Evolutionary conservation across 768 basidiomycete species (phyloP).

Genomic region (Rhizopogon vinicolor): DNA sequence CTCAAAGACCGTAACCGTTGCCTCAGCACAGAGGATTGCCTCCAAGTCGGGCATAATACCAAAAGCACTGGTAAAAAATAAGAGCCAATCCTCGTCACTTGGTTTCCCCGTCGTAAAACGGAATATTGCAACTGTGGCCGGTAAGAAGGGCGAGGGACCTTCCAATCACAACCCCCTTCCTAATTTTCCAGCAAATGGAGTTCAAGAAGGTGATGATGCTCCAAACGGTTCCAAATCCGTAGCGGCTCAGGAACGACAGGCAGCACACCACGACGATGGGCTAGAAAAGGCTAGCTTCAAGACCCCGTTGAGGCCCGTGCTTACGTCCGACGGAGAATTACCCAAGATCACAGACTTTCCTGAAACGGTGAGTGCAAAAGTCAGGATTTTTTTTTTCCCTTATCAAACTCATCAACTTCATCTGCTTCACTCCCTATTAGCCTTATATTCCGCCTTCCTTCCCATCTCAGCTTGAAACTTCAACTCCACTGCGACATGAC

Average conservation of each 20-base stretch:
- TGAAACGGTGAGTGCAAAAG: constrained; percentile 29
- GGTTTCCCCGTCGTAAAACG: constrained; percentile 43
- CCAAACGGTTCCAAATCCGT: constrained; percentile 10
- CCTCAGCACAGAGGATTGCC: neutral
- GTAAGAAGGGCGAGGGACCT: constrained; percentile 17
- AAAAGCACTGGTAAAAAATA: constrained; percentile 3
- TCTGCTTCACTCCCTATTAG: constrained; percentile 17
- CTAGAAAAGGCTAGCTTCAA: constrained; percentile 1
- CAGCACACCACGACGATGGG: neutral
- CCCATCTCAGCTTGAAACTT: constrained; percentile 46
- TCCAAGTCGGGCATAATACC: constrained; percentile 6
- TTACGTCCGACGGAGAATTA: constrained; percentile 2
- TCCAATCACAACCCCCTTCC: neutral
- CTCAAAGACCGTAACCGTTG: constrained; percentile 2
- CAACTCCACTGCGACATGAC: constrained; percentile 38
- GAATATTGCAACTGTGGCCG: constrained; percentile 13
- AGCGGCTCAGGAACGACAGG: neutral
- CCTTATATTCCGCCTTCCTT: constrained; percentile 55
- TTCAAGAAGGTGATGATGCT: constrained; percentile 7
- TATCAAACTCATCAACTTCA: constrained; percentile 10
- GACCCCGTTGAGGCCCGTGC: constrained; percentile 2
- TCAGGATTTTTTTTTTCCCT: constrained; percentile 2
- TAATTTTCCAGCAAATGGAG: constrained; percentile 3
- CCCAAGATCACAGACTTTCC: constrained; percentile 30
- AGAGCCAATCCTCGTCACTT: constrained; percentile 24